These are phyloP conservation scores for Tilletia indica DNA, from an alignment of 1,284 basidiomycete species.

Conservation along the genomic window DNA sequence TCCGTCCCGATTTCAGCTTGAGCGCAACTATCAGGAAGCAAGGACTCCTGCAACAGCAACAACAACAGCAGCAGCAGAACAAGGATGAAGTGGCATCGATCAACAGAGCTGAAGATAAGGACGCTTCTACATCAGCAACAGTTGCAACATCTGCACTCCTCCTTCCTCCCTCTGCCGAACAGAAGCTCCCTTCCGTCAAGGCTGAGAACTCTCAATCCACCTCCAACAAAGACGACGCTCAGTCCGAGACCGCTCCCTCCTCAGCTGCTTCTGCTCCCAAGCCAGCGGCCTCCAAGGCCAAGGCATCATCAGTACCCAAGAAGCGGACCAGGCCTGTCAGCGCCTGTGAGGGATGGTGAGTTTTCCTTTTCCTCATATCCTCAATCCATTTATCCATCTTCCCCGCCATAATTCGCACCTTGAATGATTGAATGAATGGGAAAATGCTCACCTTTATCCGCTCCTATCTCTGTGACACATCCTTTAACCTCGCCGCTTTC, in stretches of 20 bases:
- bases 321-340: conserved; percentile 47
- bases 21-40: not conserved
- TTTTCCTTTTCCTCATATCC: not conserved
- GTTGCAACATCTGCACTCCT: not conserved
- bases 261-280: not conserved
- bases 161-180: not conserved
- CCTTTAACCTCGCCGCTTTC: not conserved
- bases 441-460: not conserved
- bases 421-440: no score
- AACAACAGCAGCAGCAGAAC: not conserved
- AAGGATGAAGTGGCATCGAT: no score
- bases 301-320: conserved; percentile 30
- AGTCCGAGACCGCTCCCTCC: not conserved
- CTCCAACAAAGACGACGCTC: no score
- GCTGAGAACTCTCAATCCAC: no score
- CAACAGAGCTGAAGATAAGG: no score
- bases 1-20: not conserved
- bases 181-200: no score
- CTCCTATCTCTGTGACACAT: not conserved
- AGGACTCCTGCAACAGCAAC: not conserved
- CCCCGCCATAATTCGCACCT: no score
- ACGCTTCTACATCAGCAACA: not conserved
- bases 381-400: not conserved
- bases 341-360: conserved; percentile 44
- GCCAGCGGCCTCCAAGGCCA: not conserved